Conservation (phyloP, 139 green algal species). For the Chlamydomonas applanata region DNA sequence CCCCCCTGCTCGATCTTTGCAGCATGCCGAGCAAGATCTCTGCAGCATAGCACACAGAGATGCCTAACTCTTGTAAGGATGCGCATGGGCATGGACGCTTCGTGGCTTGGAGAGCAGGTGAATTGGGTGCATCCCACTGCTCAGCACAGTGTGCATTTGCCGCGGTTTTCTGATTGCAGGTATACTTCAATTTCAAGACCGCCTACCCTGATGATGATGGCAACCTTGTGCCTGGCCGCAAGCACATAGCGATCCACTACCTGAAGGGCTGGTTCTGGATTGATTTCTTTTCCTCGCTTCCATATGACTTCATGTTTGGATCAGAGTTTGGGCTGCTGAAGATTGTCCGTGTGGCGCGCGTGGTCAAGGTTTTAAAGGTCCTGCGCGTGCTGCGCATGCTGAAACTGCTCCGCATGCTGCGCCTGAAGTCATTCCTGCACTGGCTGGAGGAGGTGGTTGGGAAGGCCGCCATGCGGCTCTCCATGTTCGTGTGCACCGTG, state of each 20-base stretch:
- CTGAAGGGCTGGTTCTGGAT: constrained; percentile 20
- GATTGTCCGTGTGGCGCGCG: background rate
- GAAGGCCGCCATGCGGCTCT: constrained; percentile 21
- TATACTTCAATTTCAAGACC: constrained; percentile 36
- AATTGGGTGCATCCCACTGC: too few relatives aligned
- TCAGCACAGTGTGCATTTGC: constrained; percentile 25
- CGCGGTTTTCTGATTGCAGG: constrained; percentile 27
- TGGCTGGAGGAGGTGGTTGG: constrained; percentile 34
- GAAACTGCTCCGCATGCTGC: too few relatives aligned
- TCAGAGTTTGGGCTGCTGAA: constrained; percentile 2
- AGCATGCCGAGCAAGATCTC: too few relatives aligned
- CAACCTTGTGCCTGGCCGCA: constrained; percentile 10
- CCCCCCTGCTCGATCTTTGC: background rate
- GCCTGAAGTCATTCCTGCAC: too few relatives aligned
- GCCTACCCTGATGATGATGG: constrained; percentile 23
- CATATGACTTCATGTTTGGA: constrained; percentile 12
- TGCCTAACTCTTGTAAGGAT: too few relatives aligned
- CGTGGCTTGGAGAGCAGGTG: too few relatives aligned
- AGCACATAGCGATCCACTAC: constrained; percentile 21
- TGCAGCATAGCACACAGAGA: too few relatives aligned
- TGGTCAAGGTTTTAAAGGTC: too few relatives aligned
- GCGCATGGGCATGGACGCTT: too few relatives aligned
- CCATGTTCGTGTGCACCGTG: constrained; percentile 27
- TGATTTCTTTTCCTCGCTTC: constrained; percentile 22
- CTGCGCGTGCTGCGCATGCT: too few relatives aligned